Evolutionary conservation across 768 basidiomycete species (phyloP).

Genomic region (Phallus indusiatus): DNA sequence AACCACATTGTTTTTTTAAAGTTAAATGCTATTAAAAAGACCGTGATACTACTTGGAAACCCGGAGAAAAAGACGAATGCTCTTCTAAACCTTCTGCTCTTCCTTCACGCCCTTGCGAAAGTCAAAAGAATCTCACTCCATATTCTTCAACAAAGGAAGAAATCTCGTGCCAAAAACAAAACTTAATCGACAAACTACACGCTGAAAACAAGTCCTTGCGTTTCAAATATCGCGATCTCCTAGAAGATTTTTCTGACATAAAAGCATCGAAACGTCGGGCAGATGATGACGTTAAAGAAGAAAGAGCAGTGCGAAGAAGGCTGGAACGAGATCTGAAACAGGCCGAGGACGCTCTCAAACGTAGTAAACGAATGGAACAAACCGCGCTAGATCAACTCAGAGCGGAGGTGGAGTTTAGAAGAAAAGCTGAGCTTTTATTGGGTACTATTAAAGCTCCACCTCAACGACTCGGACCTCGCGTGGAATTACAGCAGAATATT

Average conservation of each 20-base stretch:
- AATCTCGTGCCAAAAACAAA: neutral
- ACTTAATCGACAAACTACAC: neutral
- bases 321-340: conserved; percentile 3
- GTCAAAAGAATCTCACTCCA: neutral
- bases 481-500: neutral
- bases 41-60: neutral
- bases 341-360: conserved; percentile 1
- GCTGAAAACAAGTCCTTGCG: neutral
- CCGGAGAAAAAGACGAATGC: neutral
- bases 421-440: conserved; percentile 3
- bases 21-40: neutral
- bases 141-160: neutral
- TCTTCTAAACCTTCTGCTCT: neutral
- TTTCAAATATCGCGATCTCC: neutral
- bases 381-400: conserved; percentile 6
- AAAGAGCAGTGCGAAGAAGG: conserved; percentile 4
- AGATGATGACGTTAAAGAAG: conserved; percentile 8
- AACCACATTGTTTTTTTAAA: neutral
- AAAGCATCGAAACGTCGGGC: conserved; percentile 2
- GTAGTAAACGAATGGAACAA: conserved; percentile 9
- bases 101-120: neutral
- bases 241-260: conserved; percentile 1
- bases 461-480: too few species aligned
- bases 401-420: conserved; percentile 3
- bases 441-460: neutral